phyloP scores from a whole-genome alignment of 192 early-diverging fungal species.

The Backusella morwellensis region DNA sequence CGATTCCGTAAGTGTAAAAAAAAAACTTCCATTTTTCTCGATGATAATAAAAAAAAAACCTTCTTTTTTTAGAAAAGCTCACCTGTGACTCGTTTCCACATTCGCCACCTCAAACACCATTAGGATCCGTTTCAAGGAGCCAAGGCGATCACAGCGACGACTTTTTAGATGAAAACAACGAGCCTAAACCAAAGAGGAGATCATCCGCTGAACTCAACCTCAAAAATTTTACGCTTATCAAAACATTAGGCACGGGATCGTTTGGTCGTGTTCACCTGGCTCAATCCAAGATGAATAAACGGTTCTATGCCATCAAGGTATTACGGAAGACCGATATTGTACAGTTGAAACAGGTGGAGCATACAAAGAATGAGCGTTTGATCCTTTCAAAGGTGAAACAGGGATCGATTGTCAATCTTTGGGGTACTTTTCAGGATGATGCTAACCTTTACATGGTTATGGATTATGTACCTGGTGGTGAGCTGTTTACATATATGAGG shows the following conservation, averaged over 20 bases:
- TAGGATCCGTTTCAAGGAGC: background rate
- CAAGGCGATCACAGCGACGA: background rate
- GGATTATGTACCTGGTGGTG: constrained; percentile 83
- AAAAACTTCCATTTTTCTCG: background rate
- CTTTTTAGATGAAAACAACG: background rate
- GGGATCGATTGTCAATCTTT: constrained; percentile 83
- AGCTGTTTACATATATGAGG: constrained; percentile 80
- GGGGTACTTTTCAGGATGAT: constrained; percentile 83
- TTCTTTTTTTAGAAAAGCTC: background rate
- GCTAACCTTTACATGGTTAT: constrained; percentile 76
- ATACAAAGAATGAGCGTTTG: constrained; percentile 89
- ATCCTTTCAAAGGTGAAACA: constrained; percentile 78
- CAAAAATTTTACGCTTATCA: background rate
- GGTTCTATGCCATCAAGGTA: constrained; percentile 93
- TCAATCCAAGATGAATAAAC: constrained; percentile 63
- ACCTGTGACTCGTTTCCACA: constrained; percentile 13
- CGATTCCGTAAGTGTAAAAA: constrained; percentile 2
- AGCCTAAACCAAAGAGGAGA: background rate
- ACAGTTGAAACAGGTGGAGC: constrained; percentile 89
- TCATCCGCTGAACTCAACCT: constrained; percentile 9
- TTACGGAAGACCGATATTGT: constrained; percentile 87
- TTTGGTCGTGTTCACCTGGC: constrained; percentile 94
- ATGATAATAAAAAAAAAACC: background rate
- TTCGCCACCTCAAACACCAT: constrained; percentile 14
- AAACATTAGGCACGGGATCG: constrained; percentile 75